These are phyloP conservation scores for Albatrellus ellisii DNA, from an alignment of 768 basidiomycete species.

Conservation along the genomic window DNA sequence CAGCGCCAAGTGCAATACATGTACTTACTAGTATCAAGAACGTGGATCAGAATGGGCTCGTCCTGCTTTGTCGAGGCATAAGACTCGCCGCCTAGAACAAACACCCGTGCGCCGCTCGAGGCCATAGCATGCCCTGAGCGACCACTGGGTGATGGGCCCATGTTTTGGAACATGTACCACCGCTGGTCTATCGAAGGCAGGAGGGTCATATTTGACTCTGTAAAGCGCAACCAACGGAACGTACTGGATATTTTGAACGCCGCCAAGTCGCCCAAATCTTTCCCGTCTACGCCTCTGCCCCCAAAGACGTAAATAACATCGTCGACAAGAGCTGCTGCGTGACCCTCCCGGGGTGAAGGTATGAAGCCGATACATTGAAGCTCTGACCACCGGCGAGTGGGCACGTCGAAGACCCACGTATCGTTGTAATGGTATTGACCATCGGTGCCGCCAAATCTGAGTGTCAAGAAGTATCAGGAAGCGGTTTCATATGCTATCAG, in stretches of 20 bases:
- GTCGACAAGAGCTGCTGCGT: conserved; percentile 91
- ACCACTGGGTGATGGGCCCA: conserved; percentile 90
- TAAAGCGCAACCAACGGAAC: conserved; percentile 21
- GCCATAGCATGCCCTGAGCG: conserved; percentile 99
- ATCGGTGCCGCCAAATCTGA: conserved; percentile 95
- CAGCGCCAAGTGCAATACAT: not conserved
- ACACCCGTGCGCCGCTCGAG: conserved; percentile 74
- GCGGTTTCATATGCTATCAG: conserved; percentile 6
- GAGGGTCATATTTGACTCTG: not conserved
- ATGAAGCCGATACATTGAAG: conserved; percentile 94
- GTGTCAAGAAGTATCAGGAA: conserved; percentile 1
- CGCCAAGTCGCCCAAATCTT: conserved; percentile 86
- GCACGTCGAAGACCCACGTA: conserved; percentile 88
- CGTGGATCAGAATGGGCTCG: conserved; percentile 73
- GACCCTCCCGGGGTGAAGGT: conserved; percentile 90
- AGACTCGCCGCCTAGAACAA: conserved; percentile 92
- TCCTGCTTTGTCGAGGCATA: conserved; percentile 61
- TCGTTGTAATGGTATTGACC: conserved; percentile 99
- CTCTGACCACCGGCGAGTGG: conserved; percentile 76
- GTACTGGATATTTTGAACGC: conserved; percentile 96
- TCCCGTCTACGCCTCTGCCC: conserved; percentile 92
- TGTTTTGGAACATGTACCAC: conserved; percentile 99
- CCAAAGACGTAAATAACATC: conserved; percentile 98
- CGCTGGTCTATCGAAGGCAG: conserved; percentile 55
- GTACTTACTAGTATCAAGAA: conserved; percentile 85